Evolutionary conservation across 2,329 filamentous ascomycete genomes (phyloP).

Genomic region (Calonectria pteridis): DNA sequence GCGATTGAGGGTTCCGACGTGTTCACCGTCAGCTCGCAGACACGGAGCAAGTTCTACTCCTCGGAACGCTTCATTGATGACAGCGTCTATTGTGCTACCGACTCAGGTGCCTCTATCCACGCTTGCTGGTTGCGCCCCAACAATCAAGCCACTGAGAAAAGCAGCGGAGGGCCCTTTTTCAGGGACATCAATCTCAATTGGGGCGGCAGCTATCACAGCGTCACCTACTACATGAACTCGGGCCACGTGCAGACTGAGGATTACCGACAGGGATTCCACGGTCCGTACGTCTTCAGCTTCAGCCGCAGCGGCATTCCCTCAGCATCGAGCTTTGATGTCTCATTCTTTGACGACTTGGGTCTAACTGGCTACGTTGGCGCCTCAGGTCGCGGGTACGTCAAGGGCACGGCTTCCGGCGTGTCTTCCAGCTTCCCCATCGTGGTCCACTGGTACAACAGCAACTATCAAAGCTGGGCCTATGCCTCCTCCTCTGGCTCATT

Average conservation of each 20-base stretch:
- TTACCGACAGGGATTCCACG: constrained; percentile 14
- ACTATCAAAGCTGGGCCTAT: constrained; percentile 6
- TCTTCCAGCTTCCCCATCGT: constrained; percentile 16
- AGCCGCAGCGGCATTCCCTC: constrained; percentile 2
- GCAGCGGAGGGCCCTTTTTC: constrained; percentile 12
- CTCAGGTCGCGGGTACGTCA: constrained; percentile 10
- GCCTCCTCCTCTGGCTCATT: constrained; percentile 9
- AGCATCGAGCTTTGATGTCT: constrained; percentile 2
- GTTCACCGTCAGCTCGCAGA: constrained; percentile 6
- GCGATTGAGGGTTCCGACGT: constrained; percentile 13
- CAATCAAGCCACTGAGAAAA: constrained; percentile 7
- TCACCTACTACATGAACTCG: constrained; percentile 17
- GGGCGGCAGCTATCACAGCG: constrained; percentile 9
- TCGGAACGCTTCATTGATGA: constrained; percentile 14
- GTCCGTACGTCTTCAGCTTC: constrained; percentile 13
- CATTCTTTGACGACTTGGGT: constrained; percentile 10
- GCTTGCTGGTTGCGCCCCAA: constrained; percentile 16
- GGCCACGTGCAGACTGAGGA: constrained; percentile 9
- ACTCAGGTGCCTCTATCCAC: constrained; percentile 6
- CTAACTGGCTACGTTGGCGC: constrained; percentile 15
- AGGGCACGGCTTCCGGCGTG: constrained; percentile 7
- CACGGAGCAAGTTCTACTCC: constrained; percentile 17
- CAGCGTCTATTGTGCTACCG: constrained; percentile 7
- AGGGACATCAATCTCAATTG: constrained; percentile 15
- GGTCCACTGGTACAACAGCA: constrained; percentile 13